Percentiles rank a stretch among this genome's conserved stretches.
phyloP scores from a whole-genome alignment of 2,329 filamentous ascomycete genomes.

The Fusarium sp. region DNA sequence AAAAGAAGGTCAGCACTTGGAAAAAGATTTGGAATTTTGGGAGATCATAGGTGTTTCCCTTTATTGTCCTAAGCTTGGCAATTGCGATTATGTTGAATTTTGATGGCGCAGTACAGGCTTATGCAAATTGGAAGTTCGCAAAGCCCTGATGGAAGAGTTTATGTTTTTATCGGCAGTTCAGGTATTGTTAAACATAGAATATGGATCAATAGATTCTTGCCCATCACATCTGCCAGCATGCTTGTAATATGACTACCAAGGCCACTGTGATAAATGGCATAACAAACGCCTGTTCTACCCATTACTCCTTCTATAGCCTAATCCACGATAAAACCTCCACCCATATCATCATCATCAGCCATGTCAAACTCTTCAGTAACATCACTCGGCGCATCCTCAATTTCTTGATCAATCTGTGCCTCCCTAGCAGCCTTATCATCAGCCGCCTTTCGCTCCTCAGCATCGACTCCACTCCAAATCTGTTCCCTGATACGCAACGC shows the following conservation, averaged over 20 bases:
- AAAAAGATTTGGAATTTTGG: slow-evolving; percentile 43
- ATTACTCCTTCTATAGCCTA: slow-evolving; percentile 28
- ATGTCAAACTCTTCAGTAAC: slow-evolving; percentile 59
- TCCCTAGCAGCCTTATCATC: slow-evolving; percentile 54
- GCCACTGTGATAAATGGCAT: not conserved
- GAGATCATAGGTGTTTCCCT: slow-evolving; percentile 24
- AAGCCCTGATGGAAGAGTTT: not conserved
- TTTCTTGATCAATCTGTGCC: slow-evolving; percentile 52
- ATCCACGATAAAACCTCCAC: slow-evolving; percentile 59
- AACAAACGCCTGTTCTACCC: not conserved
- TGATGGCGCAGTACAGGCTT: not conserved
- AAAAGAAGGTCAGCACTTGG: slow-evolving; percentile 46
- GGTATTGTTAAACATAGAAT: not conserved
- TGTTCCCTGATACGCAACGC: slow-evolving; percentile 80
- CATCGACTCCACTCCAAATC: slow-evolving; percentile 70
- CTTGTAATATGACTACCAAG: not conserved
- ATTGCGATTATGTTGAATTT: not conserved
- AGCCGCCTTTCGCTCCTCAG: slow-evolving; percentile 57
- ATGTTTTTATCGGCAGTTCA: not conserved
- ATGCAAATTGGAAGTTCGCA: not conserved
- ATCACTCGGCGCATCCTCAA: slow-evolving; percentile 54
- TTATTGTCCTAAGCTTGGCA: not conserved
- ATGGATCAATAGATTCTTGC: not conserved
- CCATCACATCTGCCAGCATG: not conserved
- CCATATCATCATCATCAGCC: slow-evolving; percentile 57